Conservation (phyloP, 2,329 filamentous ascomycete genomes). For the Neofusicoccum kwambonambiense region DNA sequence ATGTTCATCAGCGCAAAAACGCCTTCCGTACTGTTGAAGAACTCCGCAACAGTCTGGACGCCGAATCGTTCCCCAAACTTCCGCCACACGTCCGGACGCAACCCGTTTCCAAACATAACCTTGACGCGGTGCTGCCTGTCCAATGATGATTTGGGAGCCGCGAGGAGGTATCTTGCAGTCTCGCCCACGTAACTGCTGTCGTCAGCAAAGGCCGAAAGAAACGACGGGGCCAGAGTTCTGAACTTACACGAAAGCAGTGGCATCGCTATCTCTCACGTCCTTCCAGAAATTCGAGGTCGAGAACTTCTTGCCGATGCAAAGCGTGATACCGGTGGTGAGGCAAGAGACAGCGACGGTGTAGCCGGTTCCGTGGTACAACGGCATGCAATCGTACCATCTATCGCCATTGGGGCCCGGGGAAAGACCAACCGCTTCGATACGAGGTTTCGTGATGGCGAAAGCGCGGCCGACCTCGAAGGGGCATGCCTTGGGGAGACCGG, state of each 20-base stretch:
- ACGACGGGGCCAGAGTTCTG: neutral
- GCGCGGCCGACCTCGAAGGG: slow-evolving; percentile 24
- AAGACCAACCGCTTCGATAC: slow-evolving; percentile 31
- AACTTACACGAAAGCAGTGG: slow-evolving; percentile 58
- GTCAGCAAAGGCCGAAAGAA: neutral
- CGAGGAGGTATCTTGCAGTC: slow-evolving; percentile 70
- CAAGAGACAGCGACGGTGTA: slow-evolving; percentile 58
- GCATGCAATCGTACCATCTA: slow-evolving; percentile 76
- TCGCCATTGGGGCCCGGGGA: slow-evolving; percentile 44
- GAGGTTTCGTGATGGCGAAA: slow-evolving; percentile 41
- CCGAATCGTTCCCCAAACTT: slow-evolving; percentile 64
- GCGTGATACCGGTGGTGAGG: slow-evolving; percentile 39
- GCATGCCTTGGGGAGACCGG: slow-evolving; percentile 69
- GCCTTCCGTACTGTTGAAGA: slow-evolving; percentile 77
- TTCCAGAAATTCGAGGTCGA: slow-evolving; percentile 71
- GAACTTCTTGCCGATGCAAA: slow-evolving; percentile 67
- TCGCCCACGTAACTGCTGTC: slow-evolving; percentile 72
- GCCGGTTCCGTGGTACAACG: slow-evolving; percentile 73
- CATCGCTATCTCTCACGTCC: slow-evolving; percentile 65
- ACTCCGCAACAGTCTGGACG: slow-evolving; percentile 64
- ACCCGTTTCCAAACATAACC: slow-evolving; percentile 64
- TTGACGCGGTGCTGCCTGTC: slow-evolving; percentile 60
- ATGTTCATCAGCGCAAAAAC: slow-evolving; percentile 63
- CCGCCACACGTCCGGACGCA: slow-evolving; percentile 68
- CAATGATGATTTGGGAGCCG: slow-evolving; percentile 60